Conservation (phyloP, 2,329 filamentous ascomycete species). For the Mollisiaceae sp. region DNA sequence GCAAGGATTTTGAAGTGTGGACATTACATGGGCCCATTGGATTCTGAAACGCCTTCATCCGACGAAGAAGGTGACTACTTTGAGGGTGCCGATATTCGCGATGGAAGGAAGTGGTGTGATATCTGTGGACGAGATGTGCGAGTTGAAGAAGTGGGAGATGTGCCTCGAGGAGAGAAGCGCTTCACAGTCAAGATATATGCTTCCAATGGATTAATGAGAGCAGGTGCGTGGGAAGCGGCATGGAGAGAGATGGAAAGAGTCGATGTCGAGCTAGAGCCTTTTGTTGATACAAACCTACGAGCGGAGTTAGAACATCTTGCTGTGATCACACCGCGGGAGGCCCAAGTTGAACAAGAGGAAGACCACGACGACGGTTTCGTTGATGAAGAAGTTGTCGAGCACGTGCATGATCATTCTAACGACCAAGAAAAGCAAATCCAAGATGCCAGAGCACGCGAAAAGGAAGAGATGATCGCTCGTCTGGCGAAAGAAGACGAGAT, state of each 20-base stretch:
- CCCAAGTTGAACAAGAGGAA: constrained; percentile 10
- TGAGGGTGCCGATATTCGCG: constrained; percentile 19
- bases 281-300: constrained; percentile 63
- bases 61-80: constrained; percentile 37
- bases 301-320: constrained; percentile 64
- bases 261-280: constrained; percentile 86
- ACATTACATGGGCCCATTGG: constrained; percentile 68
- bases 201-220: constrained; percentile 90
- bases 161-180: constrained; percentile 43
- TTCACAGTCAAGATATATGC: constrained; percentile 91
- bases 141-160: constrained; percentile 35
- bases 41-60: constrained; percentile 34
- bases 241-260: constrained; percentile 99
- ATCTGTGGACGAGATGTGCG: constrained; percentile 42
- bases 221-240: constrained; percentile 88
- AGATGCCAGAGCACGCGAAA: constrained; percentile 17
- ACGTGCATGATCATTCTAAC: constrained; percentile 24
- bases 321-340: constrained; percentile 18
- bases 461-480: constrained; percentile 14
- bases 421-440: constrained; percentile 19
- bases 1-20: constrained; percentile 76
- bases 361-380: constrained; percentile 32
- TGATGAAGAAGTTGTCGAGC: constrained; percentile 31
- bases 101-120: constrained; percentile 41
- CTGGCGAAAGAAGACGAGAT: constrained; percentile 23